A percentile compares a stretch with the other conserved stretches of the same genome.
Evolutionary conservation across 2,329 filamentous ascomycete genomes (phyloP).

Genomic region (Cladosporium sp.): DNA sequence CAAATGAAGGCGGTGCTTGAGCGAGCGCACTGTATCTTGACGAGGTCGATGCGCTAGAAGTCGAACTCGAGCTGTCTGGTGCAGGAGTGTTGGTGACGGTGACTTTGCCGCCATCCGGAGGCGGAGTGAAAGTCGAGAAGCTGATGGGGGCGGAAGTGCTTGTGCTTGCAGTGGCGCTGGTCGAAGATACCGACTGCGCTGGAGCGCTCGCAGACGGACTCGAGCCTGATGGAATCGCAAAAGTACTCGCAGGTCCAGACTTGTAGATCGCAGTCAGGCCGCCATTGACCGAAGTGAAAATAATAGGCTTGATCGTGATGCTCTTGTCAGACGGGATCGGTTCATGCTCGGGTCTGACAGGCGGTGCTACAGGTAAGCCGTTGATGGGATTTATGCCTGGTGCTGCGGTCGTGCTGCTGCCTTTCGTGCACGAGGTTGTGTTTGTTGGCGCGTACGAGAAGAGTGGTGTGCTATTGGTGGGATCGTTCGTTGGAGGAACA

Average conservation of each 20-base stretch:
- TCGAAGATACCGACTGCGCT: too few species aligned
- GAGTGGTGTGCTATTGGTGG: background rate
- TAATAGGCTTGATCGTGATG: slow-evolving; percentile 7
- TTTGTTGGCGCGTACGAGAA: background rate
- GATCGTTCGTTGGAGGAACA: background rate
- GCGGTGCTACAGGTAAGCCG: slow-evolving; percentile 1
- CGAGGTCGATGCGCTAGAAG: background rate
- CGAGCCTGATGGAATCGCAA: background rate
- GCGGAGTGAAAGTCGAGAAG: slow-evolving; percentile 3
- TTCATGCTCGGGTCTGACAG: background rate
- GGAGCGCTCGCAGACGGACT: too few species aligned
- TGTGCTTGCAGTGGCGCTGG: background rate
- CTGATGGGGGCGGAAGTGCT: background rate
- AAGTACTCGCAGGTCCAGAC: background rate
- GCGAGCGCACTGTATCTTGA: slow-evolving; percentile 4
- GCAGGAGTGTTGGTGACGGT: background rate
- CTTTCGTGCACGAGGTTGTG: background rate
- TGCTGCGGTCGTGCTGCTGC: background rate
- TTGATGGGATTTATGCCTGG: slow-evolving; percentile 13
- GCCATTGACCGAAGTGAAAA: background rate
- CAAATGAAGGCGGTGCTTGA: background rate
- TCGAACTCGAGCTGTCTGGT: background rate
- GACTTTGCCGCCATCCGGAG: background rate
- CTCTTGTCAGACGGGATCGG: background rate
- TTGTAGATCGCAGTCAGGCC: background rate